Conservation (phyloP, 352 stramenopile genomes). For the Achlya hypogyna region DNA sequence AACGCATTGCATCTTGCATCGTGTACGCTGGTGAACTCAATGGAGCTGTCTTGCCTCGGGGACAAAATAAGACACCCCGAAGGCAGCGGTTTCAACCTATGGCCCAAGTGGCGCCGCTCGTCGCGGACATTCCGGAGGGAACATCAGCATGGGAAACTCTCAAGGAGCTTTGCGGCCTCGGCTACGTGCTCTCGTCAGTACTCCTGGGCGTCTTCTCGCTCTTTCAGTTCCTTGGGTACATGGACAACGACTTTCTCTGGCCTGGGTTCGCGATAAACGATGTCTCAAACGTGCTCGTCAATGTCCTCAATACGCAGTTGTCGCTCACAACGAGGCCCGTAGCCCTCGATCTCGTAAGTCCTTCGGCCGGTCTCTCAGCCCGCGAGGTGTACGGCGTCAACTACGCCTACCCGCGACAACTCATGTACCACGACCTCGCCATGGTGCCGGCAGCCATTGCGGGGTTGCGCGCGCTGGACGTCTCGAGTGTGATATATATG, state of each 20-base stretch:
- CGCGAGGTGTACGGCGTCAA: not conserved
- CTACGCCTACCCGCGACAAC: not conserved
- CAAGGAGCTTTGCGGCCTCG: not conserved
- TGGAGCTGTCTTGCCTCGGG: no score
- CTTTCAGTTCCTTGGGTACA: not conserved
- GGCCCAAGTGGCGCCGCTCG: not conserved
- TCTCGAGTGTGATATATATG: not conserved
- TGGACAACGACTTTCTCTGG: conserved; percentile 1
- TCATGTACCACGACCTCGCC: conserved; percentile 7
- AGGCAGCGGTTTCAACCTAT: not conserved
- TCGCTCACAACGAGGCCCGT: not conserved
- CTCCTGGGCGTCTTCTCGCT: not conserved
- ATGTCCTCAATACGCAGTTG: not conserved
- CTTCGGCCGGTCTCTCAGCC: not conserved
- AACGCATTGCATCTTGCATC: no score
- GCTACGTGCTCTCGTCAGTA: not conserved
- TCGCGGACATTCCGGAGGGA: not conserved
- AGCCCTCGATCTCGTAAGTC: not conserved
- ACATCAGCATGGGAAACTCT: not conserved
- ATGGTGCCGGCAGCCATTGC: not conserved
- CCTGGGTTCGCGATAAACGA: not conserved
- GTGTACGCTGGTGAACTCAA: no score
- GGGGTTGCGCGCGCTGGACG: not conserved
- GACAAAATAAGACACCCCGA: no score
- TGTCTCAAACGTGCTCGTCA: not conserved